phyloP scores from a whole-genome alignment of 164 flowering plant genomes.

The Taxillus chinensis region DNA sequence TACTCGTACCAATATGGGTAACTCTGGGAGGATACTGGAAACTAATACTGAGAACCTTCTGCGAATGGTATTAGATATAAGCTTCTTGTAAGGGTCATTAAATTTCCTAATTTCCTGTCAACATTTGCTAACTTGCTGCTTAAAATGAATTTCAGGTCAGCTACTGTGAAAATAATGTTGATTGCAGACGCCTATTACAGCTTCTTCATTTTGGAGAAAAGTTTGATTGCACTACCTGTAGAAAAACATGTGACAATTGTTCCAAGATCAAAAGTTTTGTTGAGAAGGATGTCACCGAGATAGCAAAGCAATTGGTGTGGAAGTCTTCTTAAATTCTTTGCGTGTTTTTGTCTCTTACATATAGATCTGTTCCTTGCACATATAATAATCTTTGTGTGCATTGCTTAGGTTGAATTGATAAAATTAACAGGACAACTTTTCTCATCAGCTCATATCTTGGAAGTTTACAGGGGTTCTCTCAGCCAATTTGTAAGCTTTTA shows the following conservation, averaged over 20 bases:
- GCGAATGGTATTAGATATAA: constrained; percentile 51
- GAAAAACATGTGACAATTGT: constrained; percentile 86
- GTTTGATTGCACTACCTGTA: constrained; percentile 59
- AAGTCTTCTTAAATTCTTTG: constrained; percentile 6
- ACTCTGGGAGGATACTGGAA: constrained; percentile 61
- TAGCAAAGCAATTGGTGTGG: constrained; percentile 73
- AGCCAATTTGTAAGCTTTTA: constrained; percentile 55
- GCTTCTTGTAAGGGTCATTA: not conserved
- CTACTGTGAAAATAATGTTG: constrained; percentile 94
- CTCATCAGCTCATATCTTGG: constrained; percentile 84
- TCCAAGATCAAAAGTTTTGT: constrained; percentile 37
- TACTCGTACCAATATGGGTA: constrained; percentile 24
- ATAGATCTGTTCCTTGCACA: not conserved
- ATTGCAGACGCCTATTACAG: constrained; percentile 85
- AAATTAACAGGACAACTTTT: constrained; percentile 57
- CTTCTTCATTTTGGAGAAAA: constrained; percentile 93
- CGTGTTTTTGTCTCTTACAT: not conserved
- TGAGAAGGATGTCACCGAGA: constrained; percentile 73
- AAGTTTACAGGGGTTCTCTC: constrained; percentile 87
- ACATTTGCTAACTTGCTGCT: constrained; percentile 2
- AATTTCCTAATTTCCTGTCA: not conserved
- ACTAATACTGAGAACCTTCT: constrained; percentile 85
- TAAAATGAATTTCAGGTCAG: constrained; percentile 52
- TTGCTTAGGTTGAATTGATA: constrained; percentile 65
- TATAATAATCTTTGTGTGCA: constrained; percentile 6